Evolutionary conservation across 768 basidiomycete genomes (phyloP).

Genomic region (Lyophyllum semitale): DNA sequence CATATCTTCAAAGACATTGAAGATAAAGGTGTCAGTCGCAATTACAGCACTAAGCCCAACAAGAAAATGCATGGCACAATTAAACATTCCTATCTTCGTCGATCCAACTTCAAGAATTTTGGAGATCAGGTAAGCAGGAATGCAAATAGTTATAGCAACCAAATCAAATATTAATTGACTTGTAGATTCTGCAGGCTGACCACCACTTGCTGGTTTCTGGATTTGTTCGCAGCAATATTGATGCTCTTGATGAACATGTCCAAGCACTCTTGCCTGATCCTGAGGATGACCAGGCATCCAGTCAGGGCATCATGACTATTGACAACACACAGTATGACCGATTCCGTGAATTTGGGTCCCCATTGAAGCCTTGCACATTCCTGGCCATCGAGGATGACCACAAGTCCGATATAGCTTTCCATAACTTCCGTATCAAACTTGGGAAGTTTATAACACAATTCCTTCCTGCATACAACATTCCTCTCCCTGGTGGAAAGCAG

Average conservation of each 20-base stretch:
- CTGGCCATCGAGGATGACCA: not conserved
- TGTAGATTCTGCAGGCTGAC: slow-evolving; percentile 2
- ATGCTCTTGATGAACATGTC: not conserved
- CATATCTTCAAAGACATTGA: slow-evolving; percentile 35
- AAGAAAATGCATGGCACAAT: slow-evolving; percentile 31
- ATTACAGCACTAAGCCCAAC: slow-evolving; percentile 32
- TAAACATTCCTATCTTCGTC: slow-evolving; percentile 24
- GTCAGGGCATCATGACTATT: too few species aligned
- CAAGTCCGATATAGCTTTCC: not conserved
- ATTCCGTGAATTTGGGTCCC: not conserved
- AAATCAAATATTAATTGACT: not conserved
- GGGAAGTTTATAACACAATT: not conserved
- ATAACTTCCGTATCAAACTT: not conserved
- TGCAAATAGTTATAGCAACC: too few species aligned
- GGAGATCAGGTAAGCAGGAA: slow-evolving; percentile 25
- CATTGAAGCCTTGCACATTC: not conserved
- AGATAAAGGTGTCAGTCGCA: slow-evolving; percentile 28
- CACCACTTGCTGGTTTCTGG: not conserved
- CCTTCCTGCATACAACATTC: not conserved
- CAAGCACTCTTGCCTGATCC: not conserved
- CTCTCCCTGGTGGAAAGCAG: not conserved
- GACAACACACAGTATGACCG: not conserved
- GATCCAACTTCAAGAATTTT: slow-evolving; percentile 33
- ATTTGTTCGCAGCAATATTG: slow-evolving; percentile 6
- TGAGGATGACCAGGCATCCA: not conserved